Evolutionary conservation across 176 grass and related monocot genomes (phyloP).

Genomic region (Poa annua): DNA sequence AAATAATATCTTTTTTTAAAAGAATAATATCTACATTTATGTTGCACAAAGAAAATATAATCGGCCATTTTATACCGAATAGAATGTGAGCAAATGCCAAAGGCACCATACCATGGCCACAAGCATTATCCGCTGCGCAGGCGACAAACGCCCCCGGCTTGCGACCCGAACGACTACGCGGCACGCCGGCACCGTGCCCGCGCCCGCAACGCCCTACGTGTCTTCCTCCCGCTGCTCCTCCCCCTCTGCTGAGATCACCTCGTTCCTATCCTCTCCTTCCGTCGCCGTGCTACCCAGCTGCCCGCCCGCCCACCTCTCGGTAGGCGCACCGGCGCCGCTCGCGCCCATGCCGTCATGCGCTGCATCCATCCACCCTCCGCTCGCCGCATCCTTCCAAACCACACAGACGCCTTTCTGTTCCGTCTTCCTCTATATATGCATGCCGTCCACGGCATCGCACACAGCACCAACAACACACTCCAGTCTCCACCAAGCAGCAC

Average conservation of each 20-base stretch:
- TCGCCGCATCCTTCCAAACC: constrained; percentile 16
- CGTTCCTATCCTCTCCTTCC: background rate
- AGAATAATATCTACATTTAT: no score
- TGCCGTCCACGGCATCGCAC: background rate
- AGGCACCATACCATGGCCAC: no score
- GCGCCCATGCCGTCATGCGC: background rate
- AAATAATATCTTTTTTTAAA: no score
- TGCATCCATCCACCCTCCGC: background rate
- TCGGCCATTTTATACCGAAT: no score
- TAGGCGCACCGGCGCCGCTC: constrained; percentile 8
- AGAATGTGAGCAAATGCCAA: no score
- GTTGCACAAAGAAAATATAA: no score
- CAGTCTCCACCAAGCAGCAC: background rate
- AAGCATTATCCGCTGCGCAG: background rate
- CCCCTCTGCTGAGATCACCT: background rate
- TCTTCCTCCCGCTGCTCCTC: background rate
- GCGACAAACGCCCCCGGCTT: background rate
- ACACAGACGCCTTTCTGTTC: background rate
- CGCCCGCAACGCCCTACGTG: constrained; percentile 27
- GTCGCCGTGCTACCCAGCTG: background rate
- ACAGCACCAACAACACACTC: background rate
- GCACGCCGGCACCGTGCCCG: constrained; percentile 7
- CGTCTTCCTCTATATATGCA: background rate
- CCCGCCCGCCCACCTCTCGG: background rate
- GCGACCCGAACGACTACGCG: constrained; percentile 22